These are phyloP conservation scores for Priceomyces melissophilus DNA, from an alignment of 805 yeast species.

Conservation along the genomic window DNA sequence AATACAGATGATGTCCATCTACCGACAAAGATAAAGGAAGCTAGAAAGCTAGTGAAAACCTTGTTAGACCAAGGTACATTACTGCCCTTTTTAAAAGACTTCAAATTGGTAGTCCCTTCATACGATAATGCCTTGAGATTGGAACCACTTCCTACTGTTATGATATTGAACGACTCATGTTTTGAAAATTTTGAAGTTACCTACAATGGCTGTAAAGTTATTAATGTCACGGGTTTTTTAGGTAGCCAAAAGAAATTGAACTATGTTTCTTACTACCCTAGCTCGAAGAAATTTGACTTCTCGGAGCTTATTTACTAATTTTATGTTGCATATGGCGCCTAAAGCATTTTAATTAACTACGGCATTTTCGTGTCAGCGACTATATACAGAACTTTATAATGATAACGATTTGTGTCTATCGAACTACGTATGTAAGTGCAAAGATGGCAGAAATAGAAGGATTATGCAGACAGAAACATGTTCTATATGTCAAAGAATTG, in stretches of 20 bases:
- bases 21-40: constrained; percentile 50
- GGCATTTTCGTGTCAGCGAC: not conserved
- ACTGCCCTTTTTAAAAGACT: constrained; percentile 67
- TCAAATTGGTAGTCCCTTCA: constrained; percentile 66
- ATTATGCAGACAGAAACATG: constrained; percentile 24
- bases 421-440: not conserved
- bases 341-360: not conserved
- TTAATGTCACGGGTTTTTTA: constrained; percentile 64
- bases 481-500: constrained; percentile 32
- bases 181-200: constrained; percentile 71
- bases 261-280: constrained; percentile 73
- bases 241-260: constrained; percentile 41
- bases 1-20: constrained; percentile 19
- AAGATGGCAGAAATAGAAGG: not conserved
- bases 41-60: constrained; percentile 73
- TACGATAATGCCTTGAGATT: constrained; percentile 66
- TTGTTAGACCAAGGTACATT: constrained; percentile 82
- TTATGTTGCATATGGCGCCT: constrained; percentile 1
- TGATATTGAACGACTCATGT: constrained; percentile 64
- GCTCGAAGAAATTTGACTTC: constrained; percentile 48
- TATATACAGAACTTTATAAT: not conserved
- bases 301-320: constrained; percentile 40
- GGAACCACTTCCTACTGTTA: constrained; percentile 71
- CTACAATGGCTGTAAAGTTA: constrained; percentile 76
- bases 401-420: not conserved